Evolutionary conservation across 768 basidiomycete genomes (phyloP).

Genomic region (Leccinum fibrillosum): DNA sequence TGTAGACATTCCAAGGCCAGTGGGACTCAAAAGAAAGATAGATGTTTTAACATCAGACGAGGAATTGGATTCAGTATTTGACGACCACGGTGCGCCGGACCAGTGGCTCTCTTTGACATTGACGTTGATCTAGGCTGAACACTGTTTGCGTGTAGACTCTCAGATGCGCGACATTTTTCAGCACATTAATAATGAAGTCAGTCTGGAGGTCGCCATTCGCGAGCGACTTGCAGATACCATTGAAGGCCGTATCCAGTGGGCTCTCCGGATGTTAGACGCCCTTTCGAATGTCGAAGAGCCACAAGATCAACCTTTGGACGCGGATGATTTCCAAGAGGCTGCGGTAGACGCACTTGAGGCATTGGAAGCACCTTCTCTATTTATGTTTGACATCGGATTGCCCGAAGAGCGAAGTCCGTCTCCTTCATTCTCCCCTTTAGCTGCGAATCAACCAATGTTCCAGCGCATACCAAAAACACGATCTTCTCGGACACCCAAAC

Average conservation of each 20-base stretch:
- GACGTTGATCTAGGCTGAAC: not conserved
- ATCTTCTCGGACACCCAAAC: slow-evolving; percentile 26
- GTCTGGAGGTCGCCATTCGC: slow-evolving; percentile 42
- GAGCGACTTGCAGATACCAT: slow-evolving; percentile 40
- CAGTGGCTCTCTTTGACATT: not conserved
- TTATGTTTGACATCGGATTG: slow-evolving; percentile 31
- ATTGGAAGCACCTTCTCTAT: slow-evolving; percentile 36
- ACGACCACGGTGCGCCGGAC: slow-evolving; percentile 16
- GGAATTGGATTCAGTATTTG: slow-evolving; percentile 9
- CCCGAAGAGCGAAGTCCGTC: slow-evolving; percentile 23
- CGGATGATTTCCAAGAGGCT: slow-evolving; percentile 36
- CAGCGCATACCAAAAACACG: slow-evolving; percentile 26
- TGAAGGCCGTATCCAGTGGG: slow-evolving; percentile 46
- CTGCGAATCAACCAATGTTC: slow-evolving; percentile 7
- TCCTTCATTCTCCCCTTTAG: slow-evolving; percentile 20
- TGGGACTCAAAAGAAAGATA: slow-evolving; percentile 8
- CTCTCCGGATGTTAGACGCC: slow-evolving; percentile 37
- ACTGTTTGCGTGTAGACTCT: slow-evolving; percentile 9
- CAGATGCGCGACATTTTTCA: slow-evolving; percentile 12
- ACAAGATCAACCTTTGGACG: slow-evolving; percentile 19
- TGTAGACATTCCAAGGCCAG: slow-evolving; percentile 13
- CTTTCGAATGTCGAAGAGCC: slow-evolving; percentile 20
- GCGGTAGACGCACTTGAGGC: slow-evolving; percentile 43
- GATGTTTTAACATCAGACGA: slow-evolving; percentile 8
- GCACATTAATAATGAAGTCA: slow-evolving; percentile 36